Evolutionary conservation across 1,284 basidiomycete species (phyloP).

Genomic region (Fomitopsis betulina): DNA sequence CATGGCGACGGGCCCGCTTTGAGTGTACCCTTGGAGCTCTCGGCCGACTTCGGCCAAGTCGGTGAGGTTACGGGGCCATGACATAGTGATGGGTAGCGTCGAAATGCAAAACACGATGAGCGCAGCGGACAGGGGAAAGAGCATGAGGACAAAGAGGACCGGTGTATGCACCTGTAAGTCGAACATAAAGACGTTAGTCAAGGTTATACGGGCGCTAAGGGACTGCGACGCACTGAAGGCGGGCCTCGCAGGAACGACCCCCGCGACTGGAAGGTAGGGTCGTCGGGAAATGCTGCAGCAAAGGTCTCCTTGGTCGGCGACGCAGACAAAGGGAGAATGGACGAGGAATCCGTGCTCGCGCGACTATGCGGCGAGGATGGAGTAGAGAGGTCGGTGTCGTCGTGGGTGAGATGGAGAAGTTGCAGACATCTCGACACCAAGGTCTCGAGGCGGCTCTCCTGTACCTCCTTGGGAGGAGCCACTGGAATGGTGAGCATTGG

Average conservation of each 20-base stretch:
- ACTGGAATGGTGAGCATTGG: slow-evolving; percentile 16
- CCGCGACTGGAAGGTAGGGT: slow-evolving; percentile 25
- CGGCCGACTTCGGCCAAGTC: slow-evolving; percentile 71
- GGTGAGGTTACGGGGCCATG: slow-evolving; percentile 70
- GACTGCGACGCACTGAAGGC: slow-evolving; percentile 42
- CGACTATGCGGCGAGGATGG: slow-evolving; percentile 45
- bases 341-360: slow-evolving; percentile 46
- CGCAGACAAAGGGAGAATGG: slow-evolving; percentile 67
- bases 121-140: slow-evolving; percentile 60
- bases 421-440: slow-evolving; percentile 46
- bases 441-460: slow-evolving; percentile 22
- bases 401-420: slow-evolving; percentile 38
- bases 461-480: slow-evolving; percentile 4
- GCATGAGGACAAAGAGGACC: slow-evolving; percentile 59
- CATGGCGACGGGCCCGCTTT: slow-evolving; percentile 56
- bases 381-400: slow-evolving; percentile 12
- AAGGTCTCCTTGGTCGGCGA: slow-evolving; percentile 51
- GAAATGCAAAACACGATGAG: slow-evolving; percentile 46
- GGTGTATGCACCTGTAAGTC: slow-evolving; percentile 51
- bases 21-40: slow-evolving; percentile 72
- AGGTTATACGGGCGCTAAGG: slow-evolving; percentile 15
- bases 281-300: slow-evolving; percentile 40
- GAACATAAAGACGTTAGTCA: slow-evolving; percentile 15
- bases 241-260: slow-evolving; percentile 36
- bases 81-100: slow-evolving; percentile 65